Percentiles rank a stretch among this genome's conserved stretches.
These are phyloP conservation scores for Oryza meridionalis DNA, from an alignment of 176 grass and related monocot species.

Conservation along the genomic window DNA sequence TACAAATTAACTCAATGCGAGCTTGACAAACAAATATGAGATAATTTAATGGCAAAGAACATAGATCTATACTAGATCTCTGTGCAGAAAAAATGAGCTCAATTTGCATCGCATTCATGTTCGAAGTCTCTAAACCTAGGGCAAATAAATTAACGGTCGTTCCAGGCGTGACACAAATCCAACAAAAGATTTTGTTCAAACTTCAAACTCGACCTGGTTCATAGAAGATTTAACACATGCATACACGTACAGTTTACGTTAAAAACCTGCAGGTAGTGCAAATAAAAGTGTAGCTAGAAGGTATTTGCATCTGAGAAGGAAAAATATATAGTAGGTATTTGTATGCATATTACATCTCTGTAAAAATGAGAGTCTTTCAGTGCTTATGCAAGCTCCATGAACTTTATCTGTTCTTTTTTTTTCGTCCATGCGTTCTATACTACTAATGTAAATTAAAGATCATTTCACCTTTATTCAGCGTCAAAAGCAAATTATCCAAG, in stretches of 20 bases:
- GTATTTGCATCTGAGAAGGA: too few relatives aligned
- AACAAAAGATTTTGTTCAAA: slow-evolving; percentile 8
- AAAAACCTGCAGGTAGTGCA: background rate
- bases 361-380: background rate
- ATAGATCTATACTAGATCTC: slow-evolving; percentile 45
- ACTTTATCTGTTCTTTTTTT: too few relatives aligned
- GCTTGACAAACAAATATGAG: slow-evolving; percentile 16
- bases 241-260: background rate
- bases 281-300: background rate
- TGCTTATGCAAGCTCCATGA: background rate
- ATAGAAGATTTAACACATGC: background rate
- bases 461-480: background rate
- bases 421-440: background rate
- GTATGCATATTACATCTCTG: background rate
- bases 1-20: background rate
- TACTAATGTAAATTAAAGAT: background rate
- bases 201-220: background rate
- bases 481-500: slow-evolving; percentile 6
- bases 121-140: slow-evolving; percentile 41
- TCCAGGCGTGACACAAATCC: slow-evolving; percentile 7
- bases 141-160: slow-evolving; percentile 18
- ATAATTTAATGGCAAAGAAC: background rate
- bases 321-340: background rate
- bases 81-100: slow-evolving; percentile 34
- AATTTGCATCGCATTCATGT: slow-evolving; percentile 23